Evolutionary conservation across 1,284 basidiomycete species (phyloP), one percentile per base, ranked within the genome.

Genomic region (Irpex sp.): DNA sequence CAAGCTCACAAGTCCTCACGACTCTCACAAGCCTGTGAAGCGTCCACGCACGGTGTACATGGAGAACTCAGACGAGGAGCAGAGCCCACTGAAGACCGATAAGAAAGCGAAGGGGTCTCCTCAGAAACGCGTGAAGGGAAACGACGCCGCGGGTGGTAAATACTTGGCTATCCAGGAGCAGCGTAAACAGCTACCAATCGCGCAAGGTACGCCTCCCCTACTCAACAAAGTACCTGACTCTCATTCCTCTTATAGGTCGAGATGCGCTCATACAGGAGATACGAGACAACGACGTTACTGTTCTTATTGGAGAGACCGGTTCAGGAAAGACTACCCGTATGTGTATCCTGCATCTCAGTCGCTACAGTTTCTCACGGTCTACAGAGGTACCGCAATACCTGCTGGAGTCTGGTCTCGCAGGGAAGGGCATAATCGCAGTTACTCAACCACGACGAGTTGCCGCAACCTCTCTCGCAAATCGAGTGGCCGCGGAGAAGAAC

Each of bases 241-340:
- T 59, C 8, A 60, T 60, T 39, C 35, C 19, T 43, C 26, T 19
- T 2, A 26, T 68, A 94, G 94, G 92, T 57, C 87, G 85, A 70
- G 85, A 90, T 33, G 86, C 87, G 46, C 84, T 97, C 35, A 76
- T 95, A 35, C 81, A 88, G 61, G 87, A 89, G 71, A 88, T 97
- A 58, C 77, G 82, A 51, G 78, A 84, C 54, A 88, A 97, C 75
- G 93, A 97, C 73, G 94, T 97, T 3, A 92, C 93, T 1, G 88
- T 99, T 58, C 83, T 99, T 26, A 81, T 99, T 15, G 97, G 96
- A 60, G 97, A 99, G 78, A 99, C 97, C 0, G 97, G 97, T 43
- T 97, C 95, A 31, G 97, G 97, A 65, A 99, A 99, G 79, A 98
- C 97, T 0, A 99, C 97, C 56, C 96, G 93, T 94, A 76, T 68